phyloP scores from a whole-genome alignment of 2,329 filamentous ascomycete genomes.

The Cladosporium sp. region DNA sequence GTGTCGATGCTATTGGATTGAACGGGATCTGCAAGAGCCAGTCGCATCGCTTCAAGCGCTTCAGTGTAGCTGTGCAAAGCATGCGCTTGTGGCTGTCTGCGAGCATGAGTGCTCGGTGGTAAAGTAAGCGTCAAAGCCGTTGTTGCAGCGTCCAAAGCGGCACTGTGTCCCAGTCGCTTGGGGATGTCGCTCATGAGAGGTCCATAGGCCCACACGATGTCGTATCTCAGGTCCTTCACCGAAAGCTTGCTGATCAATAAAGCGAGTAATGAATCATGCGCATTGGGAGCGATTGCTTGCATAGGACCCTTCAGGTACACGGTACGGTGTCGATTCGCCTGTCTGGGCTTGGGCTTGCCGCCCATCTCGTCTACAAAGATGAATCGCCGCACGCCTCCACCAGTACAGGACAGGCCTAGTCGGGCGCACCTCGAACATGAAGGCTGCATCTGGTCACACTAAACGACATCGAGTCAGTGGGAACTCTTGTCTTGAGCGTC shows the following conservation, averaged over 20 bases:
- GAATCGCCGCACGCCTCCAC: conserved; percentile 12
- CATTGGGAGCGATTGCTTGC: not conserved
- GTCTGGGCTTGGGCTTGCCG: too few species aligned
- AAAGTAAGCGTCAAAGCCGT: not conserved
- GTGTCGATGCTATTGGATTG: not conserved
- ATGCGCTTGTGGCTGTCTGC: not conserved
- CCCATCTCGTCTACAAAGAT: conserved; percentile 7
- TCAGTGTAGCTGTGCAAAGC: not conserved
- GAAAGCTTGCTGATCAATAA: conserved; percentile 6
- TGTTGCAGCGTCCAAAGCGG: conserved; percentile 12
- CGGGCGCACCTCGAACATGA: conserved; percentile 13
- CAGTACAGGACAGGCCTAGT: conserved; percentile 10
- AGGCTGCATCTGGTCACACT: conserved; percentile 13
- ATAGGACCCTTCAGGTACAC: too few species aligned
- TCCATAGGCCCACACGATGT: conserved; percentile 11
- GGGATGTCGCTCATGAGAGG: conserved; percentile 10
- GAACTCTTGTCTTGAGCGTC: too few species aligned
- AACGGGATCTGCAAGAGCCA: not conserved
- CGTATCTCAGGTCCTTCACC: conserved; percentile 8
- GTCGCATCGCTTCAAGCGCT: conserved; percentile 1
- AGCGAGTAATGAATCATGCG: not conserved
- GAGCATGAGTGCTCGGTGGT: not conserved
- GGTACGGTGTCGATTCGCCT: too few species aligned
- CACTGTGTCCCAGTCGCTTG: conserved; percentile 9
- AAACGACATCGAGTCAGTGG: not conserved